These are phyloP conservation scores for Fagopyrum tataricum DNA, from an alignment of 148 eudicot genomes.

Conservation along the genomic window DNA sequence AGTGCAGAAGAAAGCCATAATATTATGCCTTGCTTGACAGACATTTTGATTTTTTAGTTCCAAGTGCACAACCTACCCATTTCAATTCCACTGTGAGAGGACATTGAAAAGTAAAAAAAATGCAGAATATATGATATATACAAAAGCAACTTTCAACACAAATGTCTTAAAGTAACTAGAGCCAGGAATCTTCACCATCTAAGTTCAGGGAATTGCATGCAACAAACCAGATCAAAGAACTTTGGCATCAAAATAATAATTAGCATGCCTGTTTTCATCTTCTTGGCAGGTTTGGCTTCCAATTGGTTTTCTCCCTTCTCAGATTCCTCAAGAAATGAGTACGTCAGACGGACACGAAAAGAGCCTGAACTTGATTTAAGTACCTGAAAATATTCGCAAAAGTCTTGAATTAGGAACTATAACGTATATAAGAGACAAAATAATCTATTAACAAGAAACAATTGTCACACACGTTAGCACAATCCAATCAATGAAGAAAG, in stretches of 20 bases:
- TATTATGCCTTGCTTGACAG: neutral
- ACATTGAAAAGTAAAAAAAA: neutral
- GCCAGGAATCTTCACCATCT: neutral
- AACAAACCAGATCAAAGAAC: neutral
- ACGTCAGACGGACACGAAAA: constrained; percentile 74
- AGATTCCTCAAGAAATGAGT: constrained; percentile 31
- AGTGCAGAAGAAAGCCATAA: neutral
- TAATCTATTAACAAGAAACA: neutral
- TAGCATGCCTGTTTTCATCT: constrained; percentile 70
- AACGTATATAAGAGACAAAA: neutral
- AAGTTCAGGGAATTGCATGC: neutral
- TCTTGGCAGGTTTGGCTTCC: constrained; percentile 43
- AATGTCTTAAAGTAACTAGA: neutral
- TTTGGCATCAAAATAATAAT: neutral
- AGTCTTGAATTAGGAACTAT: neutral
- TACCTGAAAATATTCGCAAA: constrained; percentile 43
- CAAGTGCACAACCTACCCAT: neutral
- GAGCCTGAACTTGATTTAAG: constrained; percentile 43
- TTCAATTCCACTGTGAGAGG: neutral
- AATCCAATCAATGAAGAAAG: neutral
- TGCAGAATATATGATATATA: constrained; percentile 2
- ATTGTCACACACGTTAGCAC: neutral
- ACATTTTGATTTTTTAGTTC: neutral
- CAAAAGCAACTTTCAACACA: neutral
- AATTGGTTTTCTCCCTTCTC: constrained; percentile 18